Base-by-base conservation (phyloP, 2,329 filamentous ascomycete species). In the Fusarium sp. region DNA sequence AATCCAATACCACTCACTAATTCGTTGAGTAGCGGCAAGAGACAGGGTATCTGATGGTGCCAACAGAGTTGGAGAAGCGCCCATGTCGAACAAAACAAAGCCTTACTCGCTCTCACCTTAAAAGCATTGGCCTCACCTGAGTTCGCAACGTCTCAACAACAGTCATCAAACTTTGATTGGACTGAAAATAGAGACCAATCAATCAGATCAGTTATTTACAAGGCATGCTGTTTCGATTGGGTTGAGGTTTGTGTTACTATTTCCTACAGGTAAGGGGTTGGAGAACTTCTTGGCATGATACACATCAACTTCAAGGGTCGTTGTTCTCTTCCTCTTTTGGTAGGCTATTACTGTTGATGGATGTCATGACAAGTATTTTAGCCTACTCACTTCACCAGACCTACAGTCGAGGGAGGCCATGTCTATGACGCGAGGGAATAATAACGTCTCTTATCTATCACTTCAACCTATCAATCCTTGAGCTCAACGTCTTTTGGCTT, bases 71-170 rank as follows among this genome's bases (percentile, higher is more conserved):
- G 60, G 53, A 60, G 21, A 66, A 52, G 51, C 56, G 60, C 55
- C 65, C 23, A 51, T n/a, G 47, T 47, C 35, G 49, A 66, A 37
- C 65, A 49, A 68, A 68, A 66, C 61, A 27, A 51, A 42, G 47
- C 42, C 40, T 52, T 42, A 51, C 40, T 46, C 33, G 33, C 31
- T 43, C 57, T 58, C 43, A 45, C 40, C 45, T 67, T 49, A 47
- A 42, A 42, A 43, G 41, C 43, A 63, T 61, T 69, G 42, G 33
- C 40, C 47, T 69, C 60, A 39, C 66, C 60, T 63, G 60, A 49
- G 46, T 46, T 58, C 50, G 61, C 62, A 66, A 69, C 56, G 51
- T 61, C 65, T 69, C 65, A 66, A 68, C 65, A 68, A 69, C 65
- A 45, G 51, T 37, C 41, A 23, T 20, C 43, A 54, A 65, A 45